Evolutionary conservation across 805 yeast species (phyloP), one percentile per base, ranked within the genome.

Genomic region (Candida xiaguanensis): DNA sequence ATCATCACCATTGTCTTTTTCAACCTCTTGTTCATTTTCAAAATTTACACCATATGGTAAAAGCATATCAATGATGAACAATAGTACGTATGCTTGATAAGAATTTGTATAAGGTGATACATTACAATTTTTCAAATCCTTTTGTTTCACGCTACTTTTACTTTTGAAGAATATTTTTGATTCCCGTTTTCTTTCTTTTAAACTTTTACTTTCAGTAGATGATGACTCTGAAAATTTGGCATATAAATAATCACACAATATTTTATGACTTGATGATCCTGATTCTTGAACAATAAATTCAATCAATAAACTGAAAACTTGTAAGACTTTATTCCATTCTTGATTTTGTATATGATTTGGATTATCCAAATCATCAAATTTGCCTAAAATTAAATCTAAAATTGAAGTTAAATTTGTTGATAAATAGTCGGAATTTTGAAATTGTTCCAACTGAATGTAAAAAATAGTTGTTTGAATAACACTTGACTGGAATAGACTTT

Each of bases 361-460:
- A 12, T 26, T 13, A 30, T 48, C 43, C 20, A 60, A 28, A 8
- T 47, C 60, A 17, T 53, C 52, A 37, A 67, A 65, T 41, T 60
- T 63, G 16, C 39, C 40, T 25, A 69, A 50, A 2, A 65, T 53
- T 2, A 36, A 25, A 35, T 65, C 70, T 19, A 69, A 39, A 29
- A 67, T 56, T 3, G 18, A 34, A 2, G 50, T 31, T 20, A 66
- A 38, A 19, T 59, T 60, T 5, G 38, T 31, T 0, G 72, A 49
- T 22, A 66, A 53, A 39, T 49, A 68, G n/a, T 65, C 70, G 1
- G 58, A 48, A 36, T 63, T 54, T 40, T 65, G 73, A 34, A 67
- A 59, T 44, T 62, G 69, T 41, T 65, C 68, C 13, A 69, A 51
- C 46, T 68, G 73, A 24, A 65, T 45, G 41, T 65, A 67, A 29